Evolutionary conservation across 108 stramenopile genomes (phyloP), one percentile per base, ranked within the genome.

Genomic region (Licmophora abbreviata): DNA sequence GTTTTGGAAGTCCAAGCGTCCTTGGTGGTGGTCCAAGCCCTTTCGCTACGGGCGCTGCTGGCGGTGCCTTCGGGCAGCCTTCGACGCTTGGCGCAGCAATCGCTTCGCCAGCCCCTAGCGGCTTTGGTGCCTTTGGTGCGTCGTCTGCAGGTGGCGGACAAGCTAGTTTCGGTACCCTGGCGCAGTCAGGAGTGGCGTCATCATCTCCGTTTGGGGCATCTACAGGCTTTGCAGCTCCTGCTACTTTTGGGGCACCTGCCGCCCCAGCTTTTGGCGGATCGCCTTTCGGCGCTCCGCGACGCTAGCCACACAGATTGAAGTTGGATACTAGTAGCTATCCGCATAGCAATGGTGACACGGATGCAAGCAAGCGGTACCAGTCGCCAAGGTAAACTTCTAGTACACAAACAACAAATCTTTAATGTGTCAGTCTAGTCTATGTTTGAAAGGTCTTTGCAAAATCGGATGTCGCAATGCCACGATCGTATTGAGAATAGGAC

Each of bases 251-350:
- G 37, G 29, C 63, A 9, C 31, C 71, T 12, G 37, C 29, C 5
- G 18, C 29, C 15, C 41, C 54, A 29, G 71, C 56, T 7, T 71
- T 76, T 64, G 65, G 64, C 20, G 49, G 52, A 29, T 41, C 61
- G 22, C 74, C 74, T 1, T 76, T 76, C 46, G 74, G 74, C 15
- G 68, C 69, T 11, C 40, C 74, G 7, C 56, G 73, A 18, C 66
- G 73, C n/a, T 68, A 54, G 33, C 29, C 30, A 48, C 4, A 14
- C 43, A 52, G n/a, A n/a, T n/a, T n/a, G n/a, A n/a, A n/a, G n/a
- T n/a, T n/a, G n/a, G n/a, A n/a, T n/a, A n/a, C n/a, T n/a, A n/a
- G n/a, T n/a, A n/a, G n/a, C n/a, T n/a, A n/a, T n/a, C n/a, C n/a
- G n/a, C n/a, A n/a, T n/a, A n/a, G n/a, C n/a, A n/a, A n/a, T n/a